Evolutionary conservation across 208 protist genomes (phyloP).

Genomic region (Acanthamoeba rhysodes): DNA sequence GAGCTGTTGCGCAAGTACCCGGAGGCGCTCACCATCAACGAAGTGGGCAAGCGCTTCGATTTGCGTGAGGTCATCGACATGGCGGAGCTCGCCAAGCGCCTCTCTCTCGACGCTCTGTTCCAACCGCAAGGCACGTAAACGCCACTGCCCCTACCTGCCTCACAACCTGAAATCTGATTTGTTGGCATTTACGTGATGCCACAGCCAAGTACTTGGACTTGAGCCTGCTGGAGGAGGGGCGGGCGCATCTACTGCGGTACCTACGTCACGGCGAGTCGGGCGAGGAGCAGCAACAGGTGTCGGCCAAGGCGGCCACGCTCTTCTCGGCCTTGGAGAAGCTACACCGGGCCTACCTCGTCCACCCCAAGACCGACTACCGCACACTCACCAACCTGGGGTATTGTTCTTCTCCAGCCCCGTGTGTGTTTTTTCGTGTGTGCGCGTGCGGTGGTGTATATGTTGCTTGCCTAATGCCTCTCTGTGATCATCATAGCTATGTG

Average conservation of each 20-base stretch:
- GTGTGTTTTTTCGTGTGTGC: not conserved
- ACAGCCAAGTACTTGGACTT: slow-evolving; percentile 4
- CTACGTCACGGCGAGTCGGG: not conserved
- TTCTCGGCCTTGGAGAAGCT: not conserved
- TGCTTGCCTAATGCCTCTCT: no score
- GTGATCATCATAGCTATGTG: not conserved
- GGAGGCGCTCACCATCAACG: not conserved
- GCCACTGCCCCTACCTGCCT: no score
- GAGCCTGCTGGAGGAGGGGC: slow-evolving; percentile 15
- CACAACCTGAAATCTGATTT: not conserved
- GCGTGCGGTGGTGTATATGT: no score
- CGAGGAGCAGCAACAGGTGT: not conserved
- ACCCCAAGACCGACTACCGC: slow-evolving; percentile 37
- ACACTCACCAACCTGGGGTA: slow-evolving; percentile 1
- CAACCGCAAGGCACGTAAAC: not conserved
- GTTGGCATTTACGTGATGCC: not conserved
- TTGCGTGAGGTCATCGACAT: not conserved
- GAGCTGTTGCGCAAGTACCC: not conserved
- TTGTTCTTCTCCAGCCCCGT: not conserved
- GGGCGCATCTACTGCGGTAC: not conserved
- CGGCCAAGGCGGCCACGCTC: not conserved
- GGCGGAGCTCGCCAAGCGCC: not conserved
- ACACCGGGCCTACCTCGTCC: not conserved
- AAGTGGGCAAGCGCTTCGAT: not conserved
- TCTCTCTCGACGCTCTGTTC: not conserved